Percentiles rank a stretch among this genome's conserved stretches.
Conservation (phyloP, 2,329 filamentous ascomycete species). For the Zasmidium angulare region DNA sequence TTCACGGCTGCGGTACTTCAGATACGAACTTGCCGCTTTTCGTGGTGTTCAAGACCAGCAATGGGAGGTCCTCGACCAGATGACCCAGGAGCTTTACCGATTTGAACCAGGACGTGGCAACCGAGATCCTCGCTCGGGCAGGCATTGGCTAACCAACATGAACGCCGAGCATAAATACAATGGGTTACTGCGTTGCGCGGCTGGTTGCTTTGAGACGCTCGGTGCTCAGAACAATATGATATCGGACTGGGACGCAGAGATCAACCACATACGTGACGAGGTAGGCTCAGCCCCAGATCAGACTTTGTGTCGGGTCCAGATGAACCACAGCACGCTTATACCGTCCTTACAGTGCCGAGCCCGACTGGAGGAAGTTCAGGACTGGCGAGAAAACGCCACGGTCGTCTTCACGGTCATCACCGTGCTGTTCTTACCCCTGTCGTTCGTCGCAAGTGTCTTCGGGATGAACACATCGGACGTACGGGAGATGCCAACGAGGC, state of each 20-base stretch:
- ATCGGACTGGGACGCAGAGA: not conserved
- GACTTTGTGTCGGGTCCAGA: not conserved
- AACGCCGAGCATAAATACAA: not conserved
- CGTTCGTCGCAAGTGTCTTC: constrained; percentile 11
- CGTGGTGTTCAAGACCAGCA: not conserved
- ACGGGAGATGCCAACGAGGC: constrained; percentile 7
- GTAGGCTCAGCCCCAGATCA: not conserved
- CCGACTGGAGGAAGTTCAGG: constrained; percentile 4
- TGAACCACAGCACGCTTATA: too few relatives aligned
- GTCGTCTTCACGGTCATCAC: constrained; percentile 14
- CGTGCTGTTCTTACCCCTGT: constrained; percentile 15
- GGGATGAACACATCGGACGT: constrained; percentile 9
- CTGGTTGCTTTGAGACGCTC: not conserved
- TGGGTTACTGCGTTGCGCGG: not conserved
- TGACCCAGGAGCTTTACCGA: not conserved
- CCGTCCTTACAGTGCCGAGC: not conserved
- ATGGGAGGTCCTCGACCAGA: not conserved
- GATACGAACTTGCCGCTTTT: not conserved
- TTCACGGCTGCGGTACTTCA: not conserved
- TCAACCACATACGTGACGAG: not conserved
- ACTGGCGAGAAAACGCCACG: constrained; percentile 5
- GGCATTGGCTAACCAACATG: too few relatives aligned
- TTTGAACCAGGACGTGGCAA: too few relatives aligned
- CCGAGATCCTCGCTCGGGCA: too few relatives aligned
- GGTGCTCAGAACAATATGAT: not conserved